Evolutionary conservation across 176 grass and related monocot genomes (phyloP), one percentile per base, ranked within the genome.

Genomic region (Lolium rigidum): DNA sequence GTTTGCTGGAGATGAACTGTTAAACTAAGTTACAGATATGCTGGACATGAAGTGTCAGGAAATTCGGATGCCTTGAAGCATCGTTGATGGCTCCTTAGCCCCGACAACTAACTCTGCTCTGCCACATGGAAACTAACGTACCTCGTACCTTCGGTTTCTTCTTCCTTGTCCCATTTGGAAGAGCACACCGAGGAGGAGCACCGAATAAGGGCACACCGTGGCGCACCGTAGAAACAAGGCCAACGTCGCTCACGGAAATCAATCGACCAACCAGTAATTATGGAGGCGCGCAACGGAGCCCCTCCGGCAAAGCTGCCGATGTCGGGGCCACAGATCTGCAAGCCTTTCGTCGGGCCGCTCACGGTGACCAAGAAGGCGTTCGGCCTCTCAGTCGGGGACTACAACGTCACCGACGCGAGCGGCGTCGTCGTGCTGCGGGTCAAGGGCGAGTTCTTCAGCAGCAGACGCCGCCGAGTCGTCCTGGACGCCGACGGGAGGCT

Each of bases 321-420:
- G 63, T 16, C 63, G 0, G 63, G 63, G 26, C 63, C 63, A 6
- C 13, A 35, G 63, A 66, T 66, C 63, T 66, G 63, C 63, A 16
- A 15, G 13, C 25, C 25, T 14, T 66, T 16, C 14, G 26, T 13
- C 63, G 26, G 63, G 13, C 63, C 63, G 7, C 28, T 66, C 14
- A 66, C 13, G 63, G 26, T 66, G 63, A 66, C 26, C 63, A 66
- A 37, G 63, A 66, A 66, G 63, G 63, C 14, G 26, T 66, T 66
- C 26, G 63, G 63, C 14, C 63, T 66, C 63, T 66, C 26, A 66
- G 26, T 8, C 26, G 63, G 63, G 14, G 63, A 66, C 63, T 66
- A 66, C 63, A 66, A 37, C 5, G 63, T 66, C 26, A 66, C 63
- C 26, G 63, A 66, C 26, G 26, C 63, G 2, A 37, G 35, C 63